phyloP scores from a whole-genome alignment of 495 filamentous ascomycete genomes.

The Friedmanniomyces simplex region DNA sequence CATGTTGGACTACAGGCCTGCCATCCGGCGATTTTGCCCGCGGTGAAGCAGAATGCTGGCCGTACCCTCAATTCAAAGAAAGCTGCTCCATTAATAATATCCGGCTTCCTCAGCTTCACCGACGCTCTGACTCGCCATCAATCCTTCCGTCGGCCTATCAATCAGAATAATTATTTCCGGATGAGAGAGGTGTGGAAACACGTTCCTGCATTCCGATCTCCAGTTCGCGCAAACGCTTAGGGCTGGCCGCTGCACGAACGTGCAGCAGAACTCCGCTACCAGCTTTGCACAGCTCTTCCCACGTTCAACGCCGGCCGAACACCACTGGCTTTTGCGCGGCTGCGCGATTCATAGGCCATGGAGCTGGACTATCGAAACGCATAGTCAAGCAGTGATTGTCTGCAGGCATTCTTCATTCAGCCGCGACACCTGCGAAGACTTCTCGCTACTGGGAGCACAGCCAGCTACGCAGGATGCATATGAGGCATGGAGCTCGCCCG shows the following conservation, averaged over 20 bases:
- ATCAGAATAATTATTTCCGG: no score
- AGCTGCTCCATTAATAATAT: no score
- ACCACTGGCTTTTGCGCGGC: neutral
- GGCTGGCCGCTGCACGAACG: neutral
- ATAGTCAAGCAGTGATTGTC: no score
- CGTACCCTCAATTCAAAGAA: no score
- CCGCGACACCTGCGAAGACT: neutral
- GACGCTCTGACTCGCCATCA: no score
- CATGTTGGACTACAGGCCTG: no score
- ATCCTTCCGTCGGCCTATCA: no score
- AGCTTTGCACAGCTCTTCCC: neutral
- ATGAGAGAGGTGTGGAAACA: neutral
- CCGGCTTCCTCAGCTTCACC: no score
- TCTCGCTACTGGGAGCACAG: neutral
- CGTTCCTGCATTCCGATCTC: neutral
- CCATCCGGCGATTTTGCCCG: no score
- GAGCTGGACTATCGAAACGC: neutral
- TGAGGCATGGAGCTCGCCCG: neutral
- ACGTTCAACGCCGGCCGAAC: neutral
- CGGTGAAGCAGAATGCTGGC: no score
- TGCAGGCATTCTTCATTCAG: neutral
- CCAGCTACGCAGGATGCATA: neutral
- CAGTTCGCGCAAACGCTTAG: neutral
- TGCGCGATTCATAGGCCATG: neutral
- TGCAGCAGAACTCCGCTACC: neutral